Evolutionary conservation across 306 rosid species (phyloP).

Genomic region (Spatholobus suberectus): DNA sequence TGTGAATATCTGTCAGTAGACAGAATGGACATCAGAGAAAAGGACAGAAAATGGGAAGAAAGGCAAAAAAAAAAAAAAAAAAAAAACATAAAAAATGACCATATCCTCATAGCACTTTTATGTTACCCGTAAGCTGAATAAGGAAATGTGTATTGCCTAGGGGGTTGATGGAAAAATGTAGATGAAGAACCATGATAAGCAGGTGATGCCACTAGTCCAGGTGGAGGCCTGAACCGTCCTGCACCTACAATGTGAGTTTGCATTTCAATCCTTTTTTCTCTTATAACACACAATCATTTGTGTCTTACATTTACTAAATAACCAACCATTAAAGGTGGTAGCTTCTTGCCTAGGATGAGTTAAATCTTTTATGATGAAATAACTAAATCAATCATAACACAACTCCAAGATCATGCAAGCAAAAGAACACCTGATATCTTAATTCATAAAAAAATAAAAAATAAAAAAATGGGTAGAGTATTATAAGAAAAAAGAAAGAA

Average conservation of each 20-base stretch:
- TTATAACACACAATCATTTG: background rate
- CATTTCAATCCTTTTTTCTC: conserved; percentile 16
- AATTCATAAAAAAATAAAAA: background rate
- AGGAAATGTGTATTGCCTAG: conserved; percentile 78
- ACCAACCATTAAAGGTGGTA: conserved; percentile 26
- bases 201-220: conserved; percentile 67
- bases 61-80: background rate
- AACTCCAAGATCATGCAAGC: background rate
- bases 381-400: background rate
- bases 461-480: background rate
- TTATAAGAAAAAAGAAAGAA: background rate
- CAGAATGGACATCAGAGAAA: conserved; percentile 12
- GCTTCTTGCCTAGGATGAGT: conserved; percentile 4
- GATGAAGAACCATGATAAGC: conserved; percentile 77
- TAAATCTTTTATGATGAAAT: background rate
- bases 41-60: background rate
- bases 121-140: conserved; percentile 85
- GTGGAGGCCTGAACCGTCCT: conserved; percentile 71
- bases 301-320: conserved; percentile 33
- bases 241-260: conserved; percentile 43
- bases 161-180: conserved; percentile 68
- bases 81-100: background rate
- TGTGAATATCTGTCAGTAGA: conserved; percentile 68
- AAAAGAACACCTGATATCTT: background rate
- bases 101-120: conserved; percentile 2